Evolutionary conservation across 1,284 basidiomycete species (phyloP).

Genomic region (Boletus sp.): DNA sequence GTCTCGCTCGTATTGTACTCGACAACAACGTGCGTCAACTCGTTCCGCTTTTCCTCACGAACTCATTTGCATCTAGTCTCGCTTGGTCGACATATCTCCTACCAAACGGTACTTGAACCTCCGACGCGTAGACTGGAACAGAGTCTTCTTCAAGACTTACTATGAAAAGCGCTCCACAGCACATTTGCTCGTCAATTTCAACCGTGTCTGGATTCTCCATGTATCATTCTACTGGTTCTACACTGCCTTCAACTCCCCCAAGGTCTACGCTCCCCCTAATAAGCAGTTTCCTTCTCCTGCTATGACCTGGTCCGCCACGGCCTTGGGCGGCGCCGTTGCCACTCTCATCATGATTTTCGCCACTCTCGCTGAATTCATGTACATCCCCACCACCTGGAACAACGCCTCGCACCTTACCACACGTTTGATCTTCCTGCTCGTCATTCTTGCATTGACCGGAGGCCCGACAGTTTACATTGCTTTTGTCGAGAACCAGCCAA

Average conservation of each 20-base stretch:
- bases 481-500: slow-evolving; percentile 61
- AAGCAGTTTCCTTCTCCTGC: slow-evolving; percentile 58
- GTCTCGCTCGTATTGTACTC: slow-evolving; percentile 87
- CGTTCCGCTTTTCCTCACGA: background rate
- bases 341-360: slow-evolving; percentile 89
- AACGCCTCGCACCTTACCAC: slow-evolving; percentile 92
- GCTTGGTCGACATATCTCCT: slow-evolving; percentile 85
- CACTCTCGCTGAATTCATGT: slow-evolving; percentile 88
- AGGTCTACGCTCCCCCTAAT: slow-evolving; percentile 75
- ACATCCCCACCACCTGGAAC: slow-evolving; percentile 97
- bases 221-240: slow-evolving; percentile 91
- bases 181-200: slow-evolving; percentile 95
- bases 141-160: slow-evolving; percentile 96
- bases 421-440: slow-evolving; percentile 80
- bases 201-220: slow-evolving; percentile 94
- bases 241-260: slow-evolving; percentile 95
- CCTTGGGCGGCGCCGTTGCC: slow-evolving; percentile 86
- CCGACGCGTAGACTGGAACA: slow-evolving; percentile 85
- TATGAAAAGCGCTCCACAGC: slow-evolving; percentile 90
- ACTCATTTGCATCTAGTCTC: slow-evolving; percentile 50
- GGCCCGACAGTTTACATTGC: slow-evolving; percentile 92
- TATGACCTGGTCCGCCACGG: slow-evolving; percentile 92
- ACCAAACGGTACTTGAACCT: slow-evolving; percentile 91
- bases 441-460: slow-evolving; percentile 82
- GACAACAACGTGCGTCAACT: slow-evolving; percentile 69